Percentiles rank a stretch among this genome's conserved stretches.
phyloP scores from a whole-genome alignment of 768 basidiomycete genomes.

The Podaxis rugospora region DNA sequence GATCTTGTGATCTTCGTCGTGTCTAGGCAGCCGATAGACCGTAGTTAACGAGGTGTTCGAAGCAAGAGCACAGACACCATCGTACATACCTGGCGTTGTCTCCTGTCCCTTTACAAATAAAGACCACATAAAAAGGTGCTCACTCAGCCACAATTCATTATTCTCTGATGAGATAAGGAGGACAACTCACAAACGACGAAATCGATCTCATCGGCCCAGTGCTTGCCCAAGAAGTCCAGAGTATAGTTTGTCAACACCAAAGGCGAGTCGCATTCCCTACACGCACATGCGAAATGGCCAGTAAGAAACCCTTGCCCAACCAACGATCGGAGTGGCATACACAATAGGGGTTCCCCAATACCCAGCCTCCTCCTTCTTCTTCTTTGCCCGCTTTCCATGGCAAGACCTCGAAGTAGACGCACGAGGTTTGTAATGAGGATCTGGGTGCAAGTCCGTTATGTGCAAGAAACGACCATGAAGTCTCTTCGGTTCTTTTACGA shows the following conservation, averaged over 20 bases:
- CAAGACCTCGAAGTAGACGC: slow-evolving; percentile 60
- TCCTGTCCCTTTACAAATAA: slow-evolving; percentile 55
- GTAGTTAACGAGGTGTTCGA: not conserved
- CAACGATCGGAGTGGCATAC: slow-evolving; percentile 34
- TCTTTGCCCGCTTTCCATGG: slow-evolving; percentile 59
- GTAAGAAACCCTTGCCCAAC: not conserved
- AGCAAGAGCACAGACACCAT: not conserved
- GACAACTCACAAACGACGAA: slow-evolving; percentile 75
- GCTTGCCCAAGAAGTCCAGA: slow-evolving; percentile 70
- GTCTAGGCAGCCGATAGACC: slow-evolving; percentile 38
- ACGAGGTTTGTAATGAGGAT: slow-evolving; percentile 54
- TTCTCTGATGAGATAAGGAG: slow-evolving; percentile 4
- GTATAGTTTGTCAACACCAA: slow-evolving; percentile 75
- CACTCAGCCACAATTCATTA: not conserved
- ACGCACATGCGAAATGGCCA: not conserved
- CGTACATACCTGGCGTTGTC: slow-evolving; percentile 61
- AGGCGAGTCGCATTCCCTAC: slow-evolving; percentile 79
- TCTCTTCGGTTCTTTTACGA: slow-evolving; percentile 36
- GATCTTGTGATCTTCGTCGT: slow-evolving; percentile 79
- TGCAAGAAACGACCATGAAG: slow-evolving; percentile 75
- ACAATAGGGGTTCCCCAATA: slow-evolving; percentile 66
- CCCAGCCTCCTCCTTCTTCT: slow-evolving; percentile 47
- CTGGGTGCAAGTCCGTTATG: slow-evolving; percentile 83
- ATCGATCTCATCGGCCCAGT: slow-evolving; percentile 83
- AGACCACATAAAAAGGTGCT: not conserved